phyloP scores from a whole-genome alignment of 116 monocot species.

The Dioscorea cayenensis region DNA sequence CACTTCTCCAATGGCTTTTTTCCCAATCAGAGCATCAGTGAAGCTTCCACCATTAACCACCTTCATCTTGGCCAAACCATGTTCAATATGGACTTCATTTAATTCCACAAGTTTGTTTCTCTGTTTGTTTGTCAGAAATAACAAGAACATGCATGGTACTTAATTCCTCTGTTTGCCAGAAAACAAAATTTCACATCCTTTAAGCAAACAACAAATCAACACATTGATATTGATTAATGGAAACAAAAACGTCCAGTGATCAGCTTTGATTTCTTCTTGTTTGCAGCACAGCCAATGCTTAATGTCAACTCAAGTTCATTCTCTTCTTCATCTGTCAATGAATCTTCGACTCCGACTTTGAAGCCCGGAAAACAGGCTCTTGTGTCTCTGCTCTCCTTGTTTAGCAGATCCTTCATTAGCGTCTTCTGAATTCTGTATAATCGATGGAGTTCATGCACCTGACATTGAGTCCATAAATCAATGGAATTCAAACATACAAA shows the following conservation, averaged over 20 bases:
- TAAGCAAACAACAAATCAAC: not conserved
- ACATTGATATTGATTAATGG: not conserved
- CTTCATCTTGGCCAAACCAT: not conserved
- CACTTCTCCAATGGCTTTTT: not conserved
- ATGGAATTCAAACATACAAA: not conserved
- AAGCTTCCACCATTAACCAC: not conserved
- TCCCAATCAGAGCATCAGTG: not conserved
- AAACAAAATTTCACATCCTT: not conserved
- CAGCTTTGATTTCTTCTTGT: not conserved
- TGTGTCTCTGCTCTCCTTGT: conserved; percentile 11
- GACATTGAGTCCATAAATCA: not conserved
- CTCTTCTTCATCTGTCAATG: conserved; percentile 19
- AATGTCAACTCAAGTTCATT: conserved; percentile 40
- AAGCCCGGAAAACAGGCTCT: conserved; percentile 8
- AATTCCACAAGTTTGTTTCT: not conserved
- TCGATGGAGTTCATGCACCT: conserved; percentile 54
- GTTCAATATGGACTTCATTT: not conserved
- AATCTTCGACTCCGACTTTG: not conserved
- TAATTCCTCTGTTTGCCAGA: not conserved
- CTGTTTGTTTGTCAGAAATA: not conserved
- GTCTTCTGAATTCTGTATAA: conserved; percentile 40
- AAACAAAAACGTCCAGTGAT: not conserved
- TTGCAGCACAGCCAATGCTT: conserved; percentile 23
- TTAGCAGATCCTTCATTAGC: conserved; percentile 29
- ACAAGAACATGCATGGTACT: not conserved